These are phyloP conservation scores for Theileria sp. DNA, from an alignment of 169 alveolate genomes.

Conservation along the genomic window DNA sequence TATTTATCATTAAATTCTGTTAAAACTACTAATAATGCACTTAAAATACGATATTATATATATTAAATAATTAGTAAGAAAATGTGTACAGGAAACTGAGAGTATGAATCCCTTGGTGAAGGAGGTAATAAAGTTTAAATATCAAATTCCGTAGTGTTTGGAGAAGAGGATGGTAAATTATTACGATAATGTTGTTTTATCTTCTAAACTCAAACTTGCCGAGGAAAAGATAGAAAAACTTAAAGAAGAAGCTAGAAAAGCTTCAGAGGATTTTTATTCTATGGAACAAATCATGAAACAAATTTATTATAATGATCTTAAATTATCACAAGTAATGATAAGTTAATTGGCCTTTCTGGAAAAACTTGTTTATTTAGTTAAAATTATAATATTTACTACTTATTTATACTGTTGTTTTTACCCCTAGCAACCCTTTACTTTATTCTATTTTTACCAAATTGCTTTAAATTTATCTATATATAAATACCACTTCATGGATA, in stretches of 20 bases:
- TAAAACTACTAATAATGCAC: too few species aligned
- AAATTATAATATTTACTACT: too few species aligned
- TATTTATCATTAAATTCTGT: neutral
- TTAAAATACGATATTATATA: too few species aligned
- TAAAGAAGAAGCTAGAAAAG: conserved; percentile 17
- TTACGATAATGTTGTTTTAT: conserved; percentile 21
- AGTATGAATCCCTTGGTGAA: neutral
- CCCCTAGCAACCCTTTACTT: neutral
- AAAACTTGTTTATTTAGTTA: too few species aligned
- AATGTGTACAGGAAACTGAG: neutral
- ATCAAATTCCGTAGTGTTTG: neutral
- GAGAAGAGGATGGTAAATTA: conserved; percentile 13
- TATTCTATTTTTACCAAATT: too few species aligned
- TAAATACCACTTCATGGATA: too few species aligned
- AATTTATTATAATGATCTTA: conserved; percentile 41
- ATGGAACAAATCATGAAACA: conserved; percentile 56
- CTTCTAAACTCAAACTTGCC: conserved; percentile 40
- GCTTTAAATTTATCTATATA: too few species aligned
- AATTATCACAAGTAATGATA: neutral
- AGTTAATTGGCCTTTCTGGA: too few species aligned
- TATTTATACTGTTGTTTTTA: neutral
- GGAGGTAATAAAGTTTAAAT: neutral
- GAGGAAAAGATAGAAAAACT: conserved; percentile 30
- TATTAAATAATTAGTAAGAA: neutral
- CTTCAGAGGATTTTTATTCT: conserved; percentile 40